Base-by-base conservation (phyloP, 352 stramenopile genomes). In the Plasmopara viticola region DNA sequence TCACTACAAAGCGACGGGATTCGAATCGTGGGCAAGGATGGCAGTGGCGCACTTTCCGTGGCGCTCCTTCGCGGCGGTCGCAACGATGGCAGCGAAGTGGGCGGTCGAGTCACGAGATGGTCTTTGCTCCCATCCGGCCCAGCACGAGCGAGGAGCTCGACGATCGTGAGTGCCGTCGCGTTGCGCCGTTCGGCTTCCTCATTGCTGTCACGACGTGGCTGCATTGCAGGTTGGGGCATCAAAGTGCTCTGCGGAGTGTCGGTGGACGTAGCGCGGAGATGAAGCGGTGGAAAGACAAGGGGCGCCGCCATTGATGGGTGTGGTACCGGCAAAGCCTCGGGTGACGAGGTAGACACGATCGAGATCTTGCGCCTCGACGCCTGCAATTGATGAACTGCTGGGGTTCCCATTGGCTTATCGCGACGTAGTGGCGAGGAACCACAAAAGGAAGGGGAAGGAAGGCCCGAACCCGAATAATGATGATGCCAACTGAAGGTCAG, bases 121-220 rank as follows among this genome's bases (percentile, higher is more conserved):
- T 53, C 46, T 64, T 33, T 60, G 50, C 9, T 61, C 30, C 39
- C 25, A 28, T 41, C 37, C 34, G 37, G 38, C 1, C 59, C 53
- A 0, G 56, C 48, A 38, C 56, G 49, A 2, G 66, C 66, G 15
- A 75, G 48, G 30, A 75, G 44, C 48, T 75, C 60, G 2, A 75
- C 63, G 48, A 75, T 75, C 15, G 66, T 72, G 8, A 69, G 62
- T 18, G 66, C 66, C n/a, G 66, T 72, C 30, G 53, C 59, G 44
- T 71, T 71, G 42, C 63, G 66, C 0, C 66, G 56, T 37, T 72
- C 66, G 25, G 48, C 51, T 42, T 75, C 66, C 31, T 75, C 63
- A 28, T 25, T 54, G 40, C 28, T 58, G 35, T 69, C 59, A 34
- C 62, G 41, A 46, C 31, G 48, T 48, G 60, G 53, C 0, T 56